phyloP scores from a whole-genome alignment of 2,329 filamentous ascomycete species.

The Colletotrichum sp. region DNA sequence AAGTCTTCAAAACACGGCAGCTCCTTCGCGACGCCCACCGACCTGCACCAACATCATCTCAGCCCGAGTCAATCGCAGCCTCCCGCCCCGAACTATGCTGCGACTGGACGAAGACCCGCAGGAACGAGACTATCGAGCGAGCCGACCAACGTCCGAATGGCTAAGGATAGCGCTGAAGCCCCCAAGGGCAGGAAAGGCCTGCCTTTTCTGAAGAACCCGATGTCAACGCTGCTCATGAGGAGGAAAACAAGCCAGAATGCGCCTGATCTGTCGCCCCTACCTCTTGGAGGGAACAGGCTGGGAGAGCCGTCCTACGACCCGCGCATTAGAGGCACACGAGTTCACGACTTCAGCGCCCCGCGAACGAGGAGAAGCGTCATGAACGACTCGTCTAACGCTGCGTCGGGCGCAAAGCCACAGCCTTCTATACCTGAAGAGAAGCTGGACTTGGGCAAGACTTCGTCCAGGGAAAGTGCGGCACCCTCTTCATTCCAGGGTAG shows the following conservation, averaged over 20 bases:
- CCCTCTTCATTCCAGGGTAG: not conserved
- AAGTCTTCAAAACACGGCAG: slow-evolving; percentile 36
- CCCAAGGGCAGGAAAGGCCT: slow-evolving; percentile 57
- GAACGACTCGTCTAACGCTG: slow-evolving; percentile 20
- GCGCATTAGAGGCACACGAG: slow-evolving; percentile 65
- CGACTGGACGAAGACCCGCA: slow-evolving; percentile 46
- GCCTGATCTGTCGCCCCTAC: slow-evolving; percentile 46
- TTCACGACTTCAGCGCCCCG: slow-evolving; percentile 71
- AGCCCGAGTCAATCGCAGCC: not conserved
- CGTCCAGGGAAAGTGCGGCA: slow-evolving; percentile 23
- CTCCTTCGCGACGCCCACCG: slow-evolving; percentile 56
- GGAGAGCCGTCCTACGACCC: slow-evolving; percentile 63
- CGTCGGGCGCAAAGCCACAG: not conserved
- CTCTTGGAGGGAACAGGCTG: slow-evolving; percentile 37
- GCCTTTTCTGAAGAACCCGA: slow-evolving; percentile 64
- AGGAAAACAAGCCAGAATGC: slow-evolving; percentile 58
- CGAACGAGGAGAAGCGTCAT: slow-evolving; percentile 48
- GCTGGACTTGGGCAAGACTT: slow-evolving; percentile 21
- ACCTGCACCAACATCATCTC: slow-evolving; percentile 38
- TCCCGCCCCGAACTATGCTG: slow-evolving; percentile 9
- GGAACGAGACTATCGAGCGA: slow-evolving; percentile 46
- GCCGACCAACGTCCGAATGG: slow-evolving; percentile 32
- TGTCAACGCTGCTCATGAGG: slow-evolving; percentile 63
- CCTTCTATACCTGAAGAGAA: slow-evolving; percentile 6
- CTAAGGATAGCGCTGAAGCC: slow-evolving; percentile 38